A percentile compares a stretch with the other conserved stretches of the same genome.
These are phyloP conservation scores for Sugiyamaella valdiviana DNA, from an alignment of 805 yeast genomes.

Conservation along the genomic window DNA sequence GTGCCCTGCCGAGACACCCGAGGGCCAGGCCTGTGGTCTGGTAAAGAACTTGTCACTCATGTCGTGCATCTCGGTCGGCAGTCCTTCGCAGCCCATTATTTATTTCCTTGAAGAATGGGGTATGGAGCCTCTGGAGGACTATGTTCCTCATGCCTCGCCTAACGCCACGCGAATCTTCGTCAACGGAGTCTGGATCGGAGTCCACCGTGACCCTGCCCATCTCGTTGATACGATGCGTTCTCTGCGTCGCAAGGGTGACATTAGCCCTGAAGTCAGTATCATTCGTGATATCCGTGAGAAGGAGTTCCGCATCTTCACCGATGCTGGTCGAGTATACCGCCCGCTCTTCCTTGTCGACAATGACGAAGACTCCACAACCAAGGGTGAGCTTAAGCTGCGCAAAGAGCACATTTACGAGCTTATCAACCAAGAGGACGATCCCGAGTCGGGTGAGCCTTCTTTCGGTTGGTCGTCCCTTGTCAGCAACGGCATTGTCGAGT, in stretches of 20 bases:
- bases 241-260: constrained; percentile 90
- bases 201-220: constrained; percentile 92
- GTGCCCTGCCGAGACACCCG: constrained; percentile 99
- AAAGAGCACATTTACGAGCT: constrained; percentile 78
- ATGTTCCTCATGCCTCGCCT: constrained; percentile 85
- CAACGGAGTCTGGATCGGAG: constrained; percentile 99
- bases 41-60: constrained; percentile 92
- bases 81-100: constrained; percentile 91
- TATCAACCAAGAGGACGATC: constrained; percentile 38
- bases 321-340: constrained; percentile 97
- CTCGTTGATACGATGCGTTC: constrained; percentile 86
- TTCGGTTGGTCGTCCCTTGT: constrained; percentile 78
- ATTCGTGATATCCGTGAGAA: constrained; percentile 95
- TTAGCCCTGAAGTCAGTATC: constrained; percentile 92
- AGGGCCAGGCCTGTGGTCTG: constrained; percentile 99
- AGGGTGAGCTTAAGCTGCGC: constrained; percentile 74
- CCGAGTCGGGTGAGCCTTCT: constrained; percentile 34
- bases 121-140: constrained; percentile 95
- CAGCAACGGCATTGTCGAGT: constrained; percentile 84
- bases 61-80: constrained; percentile 97
- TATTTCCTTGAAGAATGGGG: constrained; percentile 98
- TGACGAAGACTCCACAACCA: constrained; percentile 42
- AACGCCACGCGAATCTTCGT: constrained; percentile 92
- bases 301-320: constrained; percentile 93
- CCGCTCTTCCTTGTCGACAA: constrained; percentile 93